phyloP scores from a whole-genome alignment of 805 yeast species.

The Saturnispora quitensis region DNA sequence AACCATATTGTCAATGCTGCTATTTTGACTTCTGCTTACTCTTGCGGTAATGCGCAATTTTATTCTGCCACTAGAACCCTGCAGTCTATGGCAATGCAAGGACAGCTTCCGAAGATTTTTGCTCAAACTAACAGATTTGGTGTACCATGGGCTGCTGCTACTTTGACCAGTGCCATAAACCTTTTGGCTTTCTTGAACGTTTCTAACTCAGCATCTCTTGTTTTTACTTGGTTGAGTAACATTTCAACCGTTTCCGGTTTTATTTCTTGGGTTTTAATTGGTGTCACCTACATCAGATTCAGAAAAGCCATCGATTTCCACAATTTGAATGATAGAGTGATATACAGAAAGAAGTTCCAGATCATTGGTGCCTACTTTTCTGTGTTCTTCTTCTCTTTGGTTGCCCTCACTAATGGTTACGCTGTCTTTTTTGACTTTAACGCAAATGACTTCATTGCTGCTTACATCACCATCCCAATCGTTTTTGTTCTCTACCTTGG shows the following conservation, averaged over 20 bases:
- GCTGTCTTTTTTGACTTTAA: slow-evolving; percentile 53
- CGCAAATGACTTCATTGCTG: slow-evolving; percentile 55
- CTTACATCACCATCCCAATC: slow-evolving; percentile 59
- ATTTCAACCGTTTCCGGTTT: slow-evolving; percentile 61
- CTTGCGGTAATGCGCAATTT: slow-evolving; percentile 38
- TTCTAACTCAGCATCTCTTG: slow-evolving; percentile 42
- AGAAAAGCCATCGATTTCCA: slow-evolving; percentile 54
- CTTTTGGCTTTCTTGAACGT: slow-evolving; percentile 46
- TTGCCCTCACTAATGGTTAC: slow-evolving; percentile 66
- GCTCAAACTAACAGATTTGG: slow-evolving; percentile 37
- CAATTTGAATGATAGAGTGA: slow-evolving; percentile 43
- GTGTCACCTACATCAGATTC: slow-evolving; percentile 49
- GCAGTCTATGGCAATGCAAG: slow-evolving; percentile 32
- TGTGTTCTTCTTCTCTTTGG: slow-evolving; percentile 38
- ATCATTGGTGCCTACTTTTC: slow-evolving; percentile 48
- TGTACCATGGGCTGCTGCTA: slow-evolving; percentile 47
- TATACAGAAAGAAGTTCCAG: slow-evolving; percentile 48
- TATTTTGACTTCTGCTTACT: slow-evolving; percentile 49
- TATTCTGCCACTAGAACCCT: slow-evolving; percentile 36
- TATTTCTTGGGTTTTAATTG: slow-evolving; percentile 49
- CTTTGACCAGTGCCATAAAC: slow-evolving; percentile 30
- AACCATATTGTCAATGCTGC: slow-evolving; percentile 56
- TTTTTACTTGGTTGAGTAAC: slow-evolving; percentile 58
- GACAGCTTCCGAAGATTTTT: slow-evolving; percentile 32
- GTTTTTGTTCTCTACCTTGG: slow-evolving; percentile 45